A percentile compares a stretch with the other conserved stretches of the same genome.
Evolutionary conservation across 1,139 yeast species (phyloP).

Genomic region (Spathaspora sp.): DNA sequence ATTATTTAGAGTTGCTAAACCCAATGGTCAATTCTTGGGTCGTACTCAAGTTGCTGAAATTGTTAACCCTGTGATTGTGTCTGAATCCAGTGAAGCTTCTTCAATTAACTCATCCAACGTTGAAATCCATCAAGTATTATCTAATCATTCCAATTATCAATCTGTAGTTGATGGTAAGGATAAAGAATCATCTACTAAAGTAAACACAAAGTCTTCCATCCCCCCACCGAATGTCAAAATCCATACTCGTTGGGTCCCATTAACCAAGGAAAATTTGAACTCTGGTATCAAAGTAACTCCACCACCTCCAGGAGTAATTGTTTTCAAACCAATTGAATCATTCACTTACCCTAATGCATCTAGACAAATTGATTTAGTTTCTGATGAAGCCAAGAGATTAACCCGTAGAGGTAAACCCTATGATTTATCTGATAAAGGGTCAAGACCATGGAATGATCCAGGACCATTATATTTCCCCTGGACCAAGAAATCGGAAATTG

Average conservation of each 20-base stretch:
- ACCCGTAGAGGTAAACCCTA: constrained; percentile 64
- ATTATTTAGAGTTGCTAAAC: constrained; percentile 73
- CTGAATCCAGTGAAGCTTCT: constrained; percentile 10
- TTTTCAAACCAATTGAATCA: constrained; percentile 79
- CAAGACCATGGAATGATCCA: constrained; percentile 91
- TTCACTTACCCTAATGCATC: constrained; percentile 83
- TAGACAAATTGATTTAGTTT: constrained; percentile 64
- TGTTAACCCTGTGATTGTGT: constrained; percentile 50
- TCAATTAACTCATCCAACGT: constrained; percentile 24
- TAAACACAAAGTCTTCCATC: constrained; percentile 22
- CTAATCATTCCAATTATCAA: constrained; percentile 25
- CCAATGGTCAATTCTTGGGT: constrained; percentile 83
- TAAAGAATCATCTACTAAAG: constrained; percentile 14
- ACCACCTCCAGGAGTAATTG: constrained; percentile 91
- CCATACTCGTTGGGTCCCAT: constrained; percentile 81
- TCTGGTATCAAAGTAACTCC: constrained; percentile 57
- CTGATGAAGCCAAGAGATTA: constrained; percentile 61
- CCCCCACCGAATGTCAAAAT: constrained; percentile 32
- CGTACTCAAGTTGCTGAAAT: constrained; percentile 69
- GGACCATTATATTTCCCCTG: constrained; percentile 56
- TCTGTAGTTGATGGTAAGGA: constrained; percentile 20
- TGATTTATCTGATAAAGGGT: constrained; percentile 50
- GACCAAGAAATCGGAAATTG: constrained; percentile 17
- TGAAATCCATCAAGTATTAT: constrained; percentile 46
- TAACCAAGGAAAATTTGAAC: constrained; percentile 57